Conservation (phyloP, 768 basidiomycete species). For the Naganishia vishniacii region DNA sequence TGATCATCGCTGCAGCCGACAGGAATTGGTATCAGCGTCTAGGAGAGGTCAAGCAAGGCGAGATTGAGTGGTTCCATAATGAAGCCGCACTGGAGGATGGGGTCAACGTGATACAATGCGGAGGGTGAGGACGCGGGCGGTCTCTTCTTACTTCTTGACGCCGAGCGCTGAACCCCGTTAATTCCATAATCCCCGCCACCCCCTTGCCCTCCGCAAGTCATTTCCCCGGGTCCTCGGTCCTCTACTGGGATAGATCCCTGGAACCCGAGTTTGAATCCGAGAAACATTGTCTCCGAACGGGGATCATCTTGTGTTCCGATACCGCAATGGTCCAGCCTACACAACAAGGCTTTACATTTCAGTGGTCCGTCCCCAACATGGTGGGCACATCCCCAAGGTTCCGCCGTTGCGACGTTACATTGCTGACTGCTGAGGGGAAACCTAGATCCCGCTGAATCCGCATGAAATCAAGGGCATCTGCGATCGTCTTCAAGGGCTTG, state of each 20-base stretch:
- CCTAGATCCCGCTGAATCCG: constrained; percentile 46
- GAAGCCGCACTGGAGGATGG: constrained; percentile 31
- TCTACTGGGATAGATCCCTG: constrained; percentile 43
- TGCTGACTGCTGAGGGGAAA: too few relatives aligned
- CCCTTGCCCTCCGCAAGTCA: too few relatives aligned
- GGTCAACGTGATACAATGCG: constrained; percentile 42
- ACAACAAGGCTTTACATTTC: constrained; percentile 41
- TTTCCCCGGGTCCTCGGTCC: constrained; percentile 42
- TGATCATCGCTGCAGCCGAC: constrained; percentile 40
- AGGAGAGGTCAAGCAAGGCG: constrained; percentile 32
- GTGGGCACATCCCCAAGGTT: constrained; percentile 28
- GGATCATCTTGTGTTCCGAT: constrained; percentile 43
- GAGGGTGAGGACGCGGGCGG: constrained; percentile 36
- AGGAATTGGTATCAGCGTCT: constrained; percentile 41
- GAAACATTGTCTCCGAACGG: constrained; percentile 36
- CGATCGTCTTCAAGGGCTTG: constrained; percentile 25
- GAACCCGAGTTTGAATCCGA: constrained; percentile 35
- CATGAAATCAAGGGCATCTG: constrained; percentile 31
- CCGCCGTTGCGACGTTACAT: background rate
- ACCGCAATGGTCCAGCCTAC: constrained; percentile 47
- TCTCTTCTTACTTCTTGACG: background rate
- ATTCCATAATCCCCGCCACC: too few relatives aligned
- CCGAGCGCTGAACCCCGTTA: too few relatives aligned
- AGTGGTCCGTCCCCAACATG: constrained; percentile 47
- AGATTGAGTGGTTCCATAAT: constrained; percentile 37